A percentile compares a stretch with the other conserved stretches of the same genome.
Conservation (phyloP, 352 stramenopile species). For the Phytophthora vignae region DNA sequence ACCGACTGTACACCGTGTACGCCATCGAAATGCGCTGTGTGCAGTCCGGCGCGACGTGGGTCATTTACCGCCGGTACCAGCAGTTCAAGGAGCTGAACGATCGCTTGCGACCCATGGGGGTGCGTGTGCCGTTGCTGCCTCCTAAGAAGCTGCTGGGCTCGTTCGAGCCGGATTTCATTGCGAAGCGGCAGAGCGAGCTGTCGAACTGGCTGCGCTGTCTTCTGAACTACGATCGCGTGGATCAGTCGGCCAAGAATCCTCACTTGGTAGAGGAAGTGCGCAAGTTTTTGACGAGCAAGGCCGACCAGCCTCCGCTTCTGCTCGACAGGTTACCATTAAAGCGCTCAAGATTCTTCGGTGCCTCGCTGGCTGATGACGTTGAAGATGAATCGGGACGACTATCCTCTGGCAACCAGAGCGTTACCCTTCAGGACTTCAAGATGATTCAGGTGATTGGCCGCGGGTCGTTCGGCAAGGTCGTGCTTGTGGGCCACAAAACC, state of each 20-base stretch:
- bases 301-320: slow-evolving; percentile 81
- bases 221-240: slow-evolving; percentile 77
- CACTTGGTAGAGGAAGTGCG: slow-evolving; percentile 81
- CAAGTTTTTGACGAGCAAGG: slow-evolving; percentile 84
- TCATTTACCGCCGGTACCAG: slow-evolving; percentile 87
- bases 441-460: slow-evolving; percentile 92
- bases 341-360: slow-evolving; percentile 74
- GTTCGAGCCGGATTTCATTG: slow-evolving; percentile 84
- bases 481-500: slow-evolving; percentile 86
- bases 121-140: slow-evolving; percentile 79
- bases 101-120: slow-evolving; percentile 59
- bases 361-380: slow-evolving; percentile 63
- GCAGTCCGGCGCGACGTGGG: slow-evolving; percentile 77
- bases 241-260: slow-evolving; percentile 77
- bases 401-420: slow-evolving; percentile 48
- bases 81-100: slow-evolving; percentile 87
- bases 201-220: slow-evolving; percentile 74
- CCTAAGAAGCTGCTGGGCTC: slow-evolving; percentile 88
- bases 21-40: slow-evolving; percentile 80
- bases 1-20: slow-evolving; percentile 85
- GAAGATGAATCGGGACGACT: slow-evolving; percentile 46
- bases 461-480: slow-evolving; percentile 93
- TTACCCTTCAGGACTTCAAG: slow-evolving; percentile 77
- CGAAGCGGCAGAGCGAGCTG: slow-evolving; percentile 75
- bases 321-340: slow-evolving; percentile 72